These are phyloP conservation scores for Chlamydomonas asymmetrica DNA, from an alignment of 139 green algal species.

Conservation along the genomic window DNA sequence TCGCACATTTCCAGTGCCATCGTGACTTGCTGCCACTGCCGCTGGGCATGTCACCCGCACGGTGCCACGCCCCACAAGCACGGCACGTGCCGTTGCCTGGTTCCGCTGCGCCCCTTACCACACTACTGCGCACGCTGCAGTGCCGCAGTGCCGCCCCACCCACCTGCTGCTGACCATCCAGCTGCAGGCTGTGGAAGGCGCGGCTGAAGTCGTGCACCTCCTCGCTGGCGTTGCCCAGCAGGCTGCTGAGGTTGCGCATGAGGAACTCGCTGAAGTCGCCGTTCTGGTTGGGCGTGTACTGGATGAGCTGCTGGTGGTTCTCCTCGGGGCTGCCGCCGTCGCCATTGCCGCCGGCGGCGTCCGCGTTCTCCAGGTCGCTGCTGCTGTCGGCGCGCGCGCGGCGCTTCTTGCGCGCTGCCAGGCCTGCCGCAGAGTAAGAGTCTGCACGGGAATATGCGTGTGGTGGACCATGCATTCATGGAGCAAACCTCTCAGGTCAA, in stretches of 20 bases:
- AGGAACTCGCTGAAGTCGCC: constrained; percentile 1
- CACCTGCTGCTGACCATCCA: too few species aligned
- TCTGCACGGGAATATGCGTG: background rate
- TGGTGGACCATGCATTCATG: background rate
- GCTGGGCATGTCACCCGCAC: background rate
- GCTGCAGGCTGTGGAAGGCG: constrained; percentile 4
- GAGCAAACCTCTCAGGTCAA: background rate
- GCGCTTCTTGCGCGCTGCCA: constrained; percentile 50
- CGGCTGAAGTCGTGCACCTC: constrained; percentile 1
- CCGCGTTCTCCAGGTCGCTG: constrained; percentile 7
- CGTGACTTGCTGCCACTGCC: background rate
- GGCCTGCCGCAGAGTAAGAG: background rate
- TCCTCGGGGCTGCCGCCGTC: background rate
- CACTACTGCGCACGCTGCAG: background rate
- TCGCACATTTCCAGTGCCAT: background rate
- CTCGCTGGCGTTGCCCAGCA: background rate
- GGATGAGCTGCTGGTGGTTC: background rate
- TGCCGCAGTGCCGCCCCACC: too few species aligned
- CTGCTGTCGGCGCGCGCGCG: constrained; percentile 29
- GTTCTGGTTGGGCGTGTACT: background rate
- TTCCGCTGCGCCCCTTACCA: background rate
- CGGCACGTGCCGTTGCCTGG: background rate
- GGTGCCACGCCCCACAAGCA: background rate
- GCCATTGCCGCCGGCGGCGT: background rate
- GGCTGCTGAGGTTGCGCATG: constrained; percentile 17